Base-by-base conservation (phyloP, 345 rosid genomes). In the Stellera chamaejasme region DNA sequence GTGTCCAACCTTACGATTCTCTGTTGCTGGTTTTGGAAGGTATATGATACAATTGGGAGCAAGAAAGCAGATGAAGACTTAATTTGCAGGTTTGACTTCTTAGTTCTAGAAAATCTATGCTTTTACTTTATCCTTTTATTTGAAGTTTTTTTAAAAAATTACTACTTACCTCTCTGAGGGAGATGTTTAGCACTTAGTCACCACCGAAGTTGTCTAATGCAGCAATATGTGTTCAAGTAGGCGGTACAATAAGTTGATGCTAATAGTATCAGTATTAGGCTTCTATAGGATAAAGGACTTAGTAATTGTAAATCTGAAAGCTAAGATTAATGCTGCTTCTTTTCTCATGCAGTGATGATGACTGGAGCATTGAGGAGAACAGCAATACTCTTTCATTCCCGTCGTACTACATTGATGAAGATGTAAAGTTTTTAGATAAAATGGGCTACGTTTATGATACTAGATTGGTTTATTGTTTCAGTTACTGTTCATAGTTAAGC, bases 361-460 rank as follows among this genome's bases (percentile, higher is more conserved):
- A 84, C 64, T 90, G 95, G 88, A 75, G 65, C 61, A 27, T 75
- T 54, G 97, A 84, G 51, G 97, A 78, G 68, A 84, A 72, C 64
- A 77, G 77, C 76, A 87, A 82, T 54, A 58, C 77, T 13, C 70
- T 80, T 48, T 80, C 99, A 47, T 84, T 87, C 69, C 99, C 91
- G 12, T 89, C 97, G 52, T 88, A 86, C 74, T 89, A 93, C 54
- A 93, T 93, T 70, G 90, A 93, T 61, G 99, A 89, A 83, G 76
- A 93, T 89, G 99, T 93, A 89, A 46, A 48, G 58, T 73, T 61
- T 61, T 56, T 52, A 27, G 12, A 28, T 59, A 43, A 45, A 27
- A 43, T 14, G 9, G 39, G 9, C 5, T 32, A 32, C n/a, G 7
- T 60, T 26, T 54, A 8, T 48, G 45, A 63, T 61, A 43, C 51